These are phyloP conservation scores for Tylopilus plumbeoviolaceoides DNA, from an alignment of 768 basidiomycete genomes.

Conservation along the genomic window DNA sequence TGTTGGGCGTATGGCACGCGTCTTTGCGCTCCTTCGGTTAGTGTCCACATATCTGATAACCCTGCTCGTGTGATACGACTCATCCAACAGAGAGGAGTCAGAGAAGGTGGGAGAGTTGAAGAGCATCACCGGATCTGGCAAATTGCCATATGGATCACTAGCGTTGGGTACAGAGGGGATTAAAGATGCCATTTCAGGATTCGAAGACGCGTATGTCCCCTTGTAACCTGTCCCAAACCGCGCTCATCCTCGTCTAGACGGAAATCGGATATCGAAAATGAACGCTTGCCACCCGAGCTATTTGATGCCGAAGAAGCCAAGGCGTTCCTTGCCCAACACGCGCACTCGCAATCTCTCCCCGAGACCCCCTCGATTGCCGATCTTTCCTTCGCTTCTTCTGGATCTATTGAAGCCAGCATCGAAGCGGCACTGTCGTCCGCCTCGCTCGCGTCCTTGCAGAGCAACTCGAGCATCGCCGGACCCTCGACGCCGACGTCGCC, in stretches of 20 bases:
- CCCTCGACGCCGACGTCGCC: slow-evolving; percentile 34
- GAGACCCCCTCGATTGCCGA: slow-evolving; percentile 46
- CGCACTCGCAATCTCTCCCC: slow-evolving; percentile 40
- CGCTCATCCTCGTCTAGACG: slow-evolving; percentile 47
- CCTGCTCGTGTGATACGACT: not conserved
- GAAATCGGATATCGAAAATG: slow-evolving; percentile 98
- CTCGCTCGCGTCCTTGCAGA: slow-evolving; percentile 25
- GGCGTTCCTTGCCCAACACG: slow-evolving; percentile 45
- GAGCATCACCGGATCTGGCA: slow-evolving; percentile 73
- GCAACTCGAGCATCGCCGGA: slow-evolving; percentile 18
- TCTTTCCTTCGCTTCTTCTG: slow-evolving; percentile 44
- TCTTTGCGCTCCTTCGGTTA: slow-evolving; percentile 92
- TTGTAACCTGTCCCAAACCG: not conserved
- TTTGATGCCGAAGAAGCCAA: slow-evolving; percentile 76
- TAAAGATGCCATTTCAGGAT: slow-evolving; percentile 88
- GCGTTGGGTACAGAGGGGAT: slow-evolving; percentile 91
- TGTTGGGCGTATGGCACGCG: slow-evolving; percentile 92
- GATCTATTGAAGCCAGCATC: slow-evolving; percentile 39
- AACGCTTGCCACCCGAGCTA: slow-evolving; percentile 93
- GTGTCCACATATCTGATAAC: slow-evolving; percentile 23
- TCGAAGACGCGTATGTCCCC: slow-evolving; percentile 87
- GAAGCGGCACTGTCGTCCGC: slow-evolving; percentile 23
- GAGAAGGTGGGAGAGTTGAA: slow-evolving; percentile 97
- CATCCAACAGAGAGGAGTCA: slow-evolving; percentile 77
- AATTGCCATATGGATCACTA: slow-evolving; percentile 78